These are phyloP conservation scores for Zychaea mexicana DNA, from an alignment of 371 early-diverging fungal species.

Conservation along the genomic window DNA sequence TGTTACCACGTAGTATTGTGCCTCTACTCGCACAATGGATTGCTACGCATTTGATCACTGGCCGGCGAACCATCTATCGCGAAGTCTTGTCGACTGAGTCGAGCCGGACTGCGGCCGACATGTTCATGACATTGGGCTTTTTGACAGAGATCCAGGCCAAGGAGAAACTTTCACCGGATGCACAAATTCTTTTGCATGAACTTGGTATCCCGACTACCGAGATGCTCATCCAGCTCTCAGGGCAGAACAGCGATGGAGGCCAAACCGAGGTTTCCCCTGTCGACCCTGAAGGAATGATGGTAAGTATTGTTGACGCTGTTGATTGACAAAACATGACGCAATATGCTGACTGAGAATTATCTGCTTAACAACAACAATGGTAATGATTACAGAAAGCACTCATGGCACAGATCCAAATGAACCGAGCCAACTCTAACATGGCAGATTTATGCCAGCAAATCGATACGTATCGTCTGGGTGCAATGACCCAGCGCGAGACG, in stretches of 20 bases:
- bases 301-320: too few species aligned
- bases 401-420: conserved; percentile 58
- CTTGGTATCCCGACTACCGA: conserved; percentile 49
- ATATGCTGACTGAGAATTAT: not conserved
- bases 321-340: not conserved
- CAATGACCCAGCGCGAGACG: conserved; percentile 44
- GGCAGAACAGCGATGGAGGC: conserved; percentile 46
- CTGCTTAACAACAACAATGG: too few species aligned
- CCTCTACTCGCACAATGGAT: conserved; percentile 52
- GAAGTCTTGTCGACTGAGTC: conserved; percentile 53
- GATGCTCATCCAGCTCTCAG: conserved; percentile 42
- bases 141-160: conserved; percentile 42
- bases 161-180: conserved; percentile 49
- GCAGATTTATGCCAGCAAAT: conserved; percentile 55
- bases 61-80: conserved; percentile 49
- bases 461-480: conserved; percentile 45
- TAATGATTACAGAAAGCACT: conserved; percentile 45
- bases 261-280: conserved; percentile 39
- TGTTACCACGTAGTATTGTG: conserved; percentile 47
- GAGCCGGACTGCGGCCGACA: conserved; percentile 42
- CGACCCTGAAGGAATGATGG: conserved; percentile 54
- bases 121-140: conserved; percentile 50
- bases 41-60: conserved; percentile 50
- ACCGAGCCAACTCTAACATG: conserved; percentile 55
- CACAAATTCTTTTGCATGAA: conserved; percentile 51